Evolutionary conservation across 768 basidiomycete species (phyloP), one percentile per base, ranked within the genome.

Genomic region (Mycena alexandri): DNA sequence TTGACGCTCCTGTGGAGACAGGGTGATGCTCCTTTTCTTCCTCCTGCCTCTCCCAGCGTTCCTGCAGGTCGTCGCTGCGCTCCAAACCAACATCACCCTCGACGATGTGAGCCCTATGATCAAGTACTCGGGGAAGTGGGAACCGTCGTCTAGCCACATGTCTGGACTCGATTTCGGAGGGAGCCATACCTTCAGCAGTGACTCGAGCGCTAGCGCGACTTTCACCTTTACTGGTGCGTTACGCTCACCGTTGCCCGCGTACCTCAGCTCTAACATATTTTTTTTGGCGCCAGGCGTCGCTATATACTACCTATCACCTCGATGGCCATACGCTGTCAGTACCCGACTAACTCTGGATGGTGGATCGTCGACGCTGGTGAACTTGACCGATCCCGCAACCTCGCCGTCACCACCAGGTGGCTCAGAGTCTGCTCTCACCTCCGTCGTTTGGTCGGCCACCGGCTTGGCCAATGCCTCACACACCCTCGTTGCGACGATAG

Each of bases 241-340:
- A 3, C 17, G 6, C 29, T 4, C 21, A 10, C 1, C 21, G 5
- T 8, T 25, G 19, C 1, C 10, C 25, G 2, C 9, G 24, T 6
- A 29, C 38, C 29, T n/a, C 8, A 14, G 14, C 38, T 38, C 57
- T 63, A 12, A 50, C 38, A 12, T 38, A 43, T 19, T 22, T 7
- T 21, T 16, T 19, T 19, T 33, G 21, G 9, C 29, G 3, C 7
- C 19, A 69, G 68, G 68, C 7, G 63, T 70, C 24, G 68, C 68
- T 6, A 63, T 69, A 12, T 65, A 69, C 57, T 69, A 69, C 44
- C 59, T 69, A 8, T 43, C 68, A 11, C 59, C 68, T 10, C 58
- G 59, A 5, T 69, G 68, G 68, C 68, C 68, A 6, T 69, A 69
- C 68, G 42, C 29, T 29, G 63, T 69, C 16, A 61, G 54, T 54